Base-by-base conservation (phyloP, 495 filamentous ascomycete genomes). In the Podospora tetraspora region DNA sequence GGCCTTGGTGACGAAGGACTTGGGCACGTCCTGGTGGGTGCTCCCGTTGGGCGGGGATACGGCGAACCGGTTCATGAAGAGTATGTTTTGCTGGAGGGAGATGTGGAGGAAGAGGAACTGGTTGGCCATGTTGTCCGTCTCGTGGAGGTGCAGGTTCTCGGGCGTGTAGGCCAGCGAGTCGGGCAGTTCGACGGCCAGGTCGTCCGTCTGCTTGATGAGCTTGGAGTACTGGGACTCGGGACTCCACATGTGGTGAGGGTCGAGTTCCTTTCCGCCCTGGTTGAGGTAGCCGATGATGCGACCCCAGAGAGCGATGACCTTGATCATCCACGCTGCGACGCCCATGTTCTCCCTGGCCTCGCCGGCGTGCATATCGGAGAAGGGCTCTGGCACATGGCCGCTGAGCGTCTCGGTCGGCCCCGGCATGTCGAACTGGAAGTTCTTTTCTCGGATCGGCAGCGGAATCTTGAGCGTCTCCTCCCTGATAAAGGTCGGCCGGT, bases 61-160 rank as follows among this genome's bases (percentile, higher is more conserved):
- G 11, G 92, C 92, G 73, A 94, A 96, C 62, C 93, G 87, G 75
- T 96, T 91, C 74, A 97, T 87, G 76, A 97, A 97, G 11, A 99
- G 83, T 59, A 92, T 88, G 70, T 93, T 91, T 78, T 99, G 95
- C 71, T 97, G 90, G 70, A 89, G 87, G 57, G 90, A 87, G 66
- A 99, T 91, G 74, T 99, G 95, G 63, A 97, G 79, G 74, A 97
- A 96, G n/a, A 99, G 78, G 71, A 97, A 97, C 73, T 97, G 93
- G 74, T 96, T 95, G 13, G 91, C 92, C 68, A 94, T 87, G 70
- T 88, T 88, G 71, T 96, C 91, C 19, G 90, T 90, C 43, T 92
- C 89, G 77, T 97, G 92, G 43, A 88, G 85, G 72, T 92, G 88
- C 9, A 97, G 84, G 76, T 97, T 97, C 73, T 97, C 92, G 25